A percentile compares a stretch with the other conserved stretches of the same genome.
These are phyloP conservation scores for Melaleuca quinquenervia DNA, from an alignment of 345 rosid genomes.

Conservation along the genomic window DNA sequence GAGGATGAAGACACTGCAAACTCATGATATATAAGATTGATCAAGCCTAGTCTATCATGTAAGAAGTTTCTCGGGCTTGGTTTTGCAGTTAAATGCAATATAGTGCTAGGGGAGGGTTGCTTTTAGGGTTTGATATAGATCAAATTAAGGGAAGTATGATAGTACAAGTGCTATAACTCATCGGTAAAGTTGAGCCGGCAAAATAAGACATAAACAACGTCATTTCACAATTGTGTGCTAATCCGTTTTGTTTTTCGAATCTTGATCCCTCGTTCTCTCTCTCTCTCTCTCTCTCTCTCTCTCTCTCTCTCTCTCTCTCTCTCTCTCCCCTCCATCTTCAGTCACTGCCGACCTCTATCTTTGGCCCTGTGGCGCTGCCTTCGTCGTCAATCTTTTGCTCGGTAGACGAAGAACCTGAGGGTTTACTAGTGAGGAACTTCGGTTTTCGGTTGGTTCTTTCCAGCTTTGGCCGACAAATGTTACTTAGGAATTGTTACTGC, in stretches of 20 bases:
- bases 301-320: too few relatives aligned
- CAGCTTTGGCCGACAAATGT: neutral
- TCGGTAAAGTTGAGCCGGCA: rapidly evolving
- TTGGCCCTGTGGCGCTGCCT: too few relatives aligned
- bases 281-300: too few relatives aligned
- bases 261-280: neutral
- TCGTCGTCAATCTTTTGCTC: neutral
- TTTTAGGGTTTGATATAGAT: too few relatives aligned
- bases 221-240: neutral
- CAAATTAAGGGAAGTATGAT: neutral
- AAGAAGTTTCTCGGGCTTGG: neutral
- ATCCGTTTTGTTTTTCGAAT: neutral
- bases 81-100: neutral
- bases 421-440: neutral
- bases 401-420: neutral
- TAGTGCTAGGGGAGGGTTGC: rapidly evolving
- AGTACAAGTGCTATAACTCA: neutral
- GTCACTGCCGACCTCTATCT: too few relatives aligned
- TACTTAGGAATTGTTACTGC: neutral
- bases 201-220: neutral
- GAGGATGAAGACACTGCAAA: constrained; percentile 9
- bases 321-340: too few relatives aligned
- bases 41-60: neutral
- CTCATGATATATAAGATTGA: neutral
- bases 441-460: neutral